Evolutionary conservation across 176 grass and related monocot species (phyloP), one percentile per base, ranked within the genome.

Genomic region (Triticum urartu): DNA sequence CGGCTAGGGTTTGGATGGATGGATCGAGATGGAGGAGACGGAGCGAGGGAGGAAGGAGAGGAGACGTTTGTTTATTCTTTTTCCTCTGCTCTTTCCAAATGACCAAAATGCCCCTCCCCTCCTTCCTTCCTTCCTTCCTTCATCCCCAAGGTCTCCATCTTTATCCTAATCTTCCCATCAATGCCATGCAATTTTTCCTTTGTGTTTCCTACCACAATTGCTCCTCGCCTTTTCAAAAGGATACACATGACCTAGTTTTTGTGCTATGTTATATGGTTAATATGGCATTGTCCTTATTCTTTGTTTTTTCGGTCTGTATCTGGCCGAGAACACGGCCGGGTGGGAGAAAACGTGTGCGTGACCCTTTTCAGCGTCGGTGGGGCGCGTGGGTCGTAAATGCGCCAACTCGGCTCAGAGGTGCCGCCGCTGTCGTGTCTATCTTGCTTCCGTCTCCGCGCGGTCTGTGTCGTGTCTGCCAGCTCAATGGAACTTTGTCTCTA

Each of bases 1-100:
- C 0, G 9, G 43, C 40, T 50, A 84, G 60, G 69, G 79, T 74
- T 78, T 80, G 68, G 35, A 14, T 84, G 47, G 70, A 84, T 84
- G 11, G 43, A 12, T 11, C 9, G 42, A 0, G 42, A 3, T 59
- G 79, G 68, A 59, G 14, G 15, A 14, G 39, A 35, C 8, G 81
- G 3, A 30, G 68, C 32, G 13, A 42, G 68, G 47, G 1, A 50
- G 48, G 48, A 17, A 17, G 14, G 48, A 52, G 48, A 5, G 14
- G 48, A 52, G 48, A 1, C 0, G 65, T 20, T 21, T 20, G 6
- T 59, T 59, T 59, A 59, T 59, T 58, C 6, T 7, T 59, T 59
- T 59, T 17, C 54, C 54, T 21, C 54, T 7, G 2, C 54, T 8
- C 6, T 2, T 0, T 7, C 7, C 0, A 50, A 75, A 75, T 1